Evolutionary conservation across 78 protist species (phyloP).

Genomic region (Speleostelium caveatum): DNA sequence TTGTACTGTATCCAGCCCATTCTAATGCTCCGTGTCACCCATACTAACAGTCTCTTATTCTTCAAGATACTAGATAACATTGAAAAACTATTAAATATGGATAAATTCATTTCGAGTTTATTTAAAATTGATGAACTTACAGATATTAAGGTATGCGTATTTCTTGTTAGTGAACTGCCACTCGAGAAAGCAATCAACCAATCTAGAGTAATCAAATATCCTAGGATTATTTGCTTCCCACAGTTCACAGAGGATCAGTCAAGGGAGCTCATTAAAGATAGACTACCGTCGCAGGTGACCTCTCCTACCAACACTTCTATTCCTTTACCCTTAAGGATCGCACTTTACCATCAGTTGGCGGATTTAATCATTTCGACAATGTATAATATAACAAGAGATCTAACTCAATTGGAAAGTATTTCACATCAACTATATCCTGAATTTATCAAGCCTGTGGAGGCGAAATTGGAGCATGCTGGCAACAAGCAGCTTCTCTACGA

Average conservation of each 20-base stretch:
- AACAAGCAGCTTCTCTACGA: too few species aligned
- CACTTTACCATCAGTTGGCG: neutral
- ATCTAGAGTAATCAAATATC: neutral
- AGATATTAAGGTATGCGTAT: neutral
- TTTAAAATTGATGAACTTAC: neutral
- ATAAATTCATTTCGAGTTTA: neutral
- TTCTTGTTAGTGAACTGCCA: neutral
- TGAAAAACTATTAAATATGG: neutral
- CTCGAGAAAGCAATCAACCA: neutral
- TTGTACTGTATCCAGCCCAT: too few species aligned
- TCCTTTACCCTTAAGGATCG: neutral
- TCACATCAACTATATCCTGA: neutral
- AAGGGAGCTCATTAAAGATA: neutral
- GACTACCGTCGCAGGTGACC: neutral
- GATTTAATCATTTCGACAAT: neutral
- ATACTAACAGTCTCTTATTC: too few species aligned
- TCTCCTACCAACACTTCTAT: neutral
- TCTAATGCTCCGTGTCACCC: too few species aligned
- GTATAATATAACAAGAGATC: neutral
- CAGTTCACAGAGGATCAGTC: neutral
- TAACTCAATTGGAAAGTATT: neutral
- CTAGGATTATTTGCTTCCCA: neutral
- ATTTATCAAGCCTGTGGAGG: neutral
- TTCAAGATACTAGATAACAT: neutral
- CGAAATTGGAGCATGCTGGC: neutral